Conservation (phyloP, 352 stramenopile genomes). For the Pythium periplocum region DNA sequence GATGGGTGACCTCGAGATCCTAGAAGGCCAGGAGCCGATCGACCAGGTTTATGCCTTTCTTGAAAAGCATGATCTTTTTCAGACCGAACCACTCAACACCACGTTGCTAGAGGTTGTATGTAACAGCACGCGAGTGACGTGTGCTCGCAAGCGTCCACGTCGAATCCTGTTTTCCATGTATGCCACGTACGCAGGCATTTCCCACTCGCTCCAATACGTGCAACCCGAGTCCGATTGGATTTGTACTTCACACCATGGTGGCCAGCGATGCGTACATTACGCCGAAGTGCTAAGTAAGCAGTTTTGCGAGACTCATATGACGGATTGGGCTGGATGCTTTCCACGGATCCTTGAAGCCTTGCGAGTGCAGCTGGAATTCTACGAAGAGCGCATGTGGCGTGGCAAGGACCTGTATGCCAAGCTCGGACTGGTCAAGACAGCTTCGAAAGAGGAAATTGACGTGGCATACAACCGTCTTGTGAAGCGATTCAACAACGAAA, state of each 20-base stretch:
- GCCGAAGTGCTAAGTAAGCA: slow-evolving; percentile 52
- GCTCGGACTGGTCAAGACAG: slow-evolving; percentile 67
- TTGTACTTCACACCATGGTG: slow-evolving; percentile 43
- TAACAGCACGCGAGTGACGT: slow-evolving; percentile 65
- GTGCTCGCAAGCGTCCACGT: slow-evolving; percentile 42
- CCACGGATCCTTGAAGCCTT: slow-evolving; percentile 55
- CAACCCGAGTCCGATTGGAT: slow-evolving; percentile 77
- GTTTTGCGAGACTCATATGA: slow-evolving; percentile 77
- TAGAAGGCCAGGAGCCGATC: slow-evolving; percentile 73
- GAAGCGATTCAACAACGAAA: slow-evolving; percentile 84
- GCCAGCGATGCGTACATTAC: slow-evolving; percentile 70
- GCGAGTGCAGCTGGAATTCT: slow-evolving; percentile 51
- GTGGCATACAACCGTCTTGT: slow-evolving; percentile 74
- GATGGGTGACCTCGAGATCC: slow-evolving; percentile 62
- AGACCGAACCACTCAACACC: slow-evolving; percentile 75
- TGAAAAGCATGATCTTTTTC: slow-evolving; percentile 83
- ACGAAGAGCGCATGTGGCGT: slow-evolving; percentile 74
- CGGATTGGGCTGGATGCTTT: slow-evolving; percentile 50
- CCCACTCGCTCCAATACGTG: slow-evolving; percentile 70
- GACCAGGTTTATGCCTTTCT: slow-evolving; percentile 83
- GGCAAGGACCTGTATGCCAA: slow-evolving; percentile 80
- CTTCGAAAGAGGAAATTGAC: slow-evolving; percentile 69
- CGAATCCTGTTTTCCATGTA: slow-evolving; percentile 77
- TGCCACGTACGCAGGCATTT: slow-evolving; percentile 62
- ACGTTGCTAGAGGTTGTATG: slow-evolving; percentile 61